These are phyloP conservation scores for Acanthamoeba royreba DNA, from an alignment of 208 protist genomes.

Conservation along the genomic window DNA sequence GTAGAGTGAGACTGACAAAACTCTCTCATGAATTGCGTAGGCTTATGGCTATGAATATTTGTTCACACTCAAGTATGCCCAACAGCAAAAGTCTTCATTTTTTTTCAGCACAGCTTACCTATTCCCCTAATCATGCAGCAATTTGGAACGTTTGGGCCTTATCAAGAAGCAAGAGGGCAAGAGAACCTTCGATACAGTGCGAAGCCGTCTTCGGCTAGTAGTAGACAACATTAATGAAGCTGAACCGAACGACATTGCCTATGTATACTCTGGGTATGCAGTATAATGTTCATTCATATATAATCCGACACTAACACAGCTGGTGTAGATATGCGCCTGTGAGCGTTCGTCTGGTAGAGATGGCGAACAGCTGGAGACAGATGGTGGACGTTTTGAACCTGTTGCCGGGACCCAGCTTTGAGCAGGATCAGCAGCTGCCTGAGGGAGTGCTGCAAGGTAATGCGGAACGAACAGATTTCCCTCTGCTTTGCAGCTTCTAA, in stretches of 20 bases:
- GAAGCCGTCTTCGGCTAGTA: conserved; percentile 44
- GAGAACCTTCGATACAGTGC: neutral
- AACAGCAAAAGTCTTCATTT: neutral
- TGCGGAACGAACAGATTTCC: neutral
- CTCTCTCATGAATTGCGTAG: neutral
- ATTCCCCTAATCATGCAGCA: conserved; percentile 45
- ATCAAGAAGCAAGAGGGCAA: conserved; percentile 51
- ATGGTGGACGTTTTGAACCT: neutral
- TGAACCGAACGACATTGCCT: conserved; percentile 70
- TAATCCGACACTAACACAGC: neutral
- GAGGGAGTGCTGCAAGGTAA: neutral
- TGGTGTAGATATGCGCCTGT: conserved; percentile 69
- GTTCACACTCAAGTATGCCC: conserved; percentile 61
- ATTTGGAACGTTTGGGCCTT: conserved; percentile 66
- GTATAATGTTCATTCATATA: neutral
- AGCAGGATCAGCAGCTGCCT: conserved; percentile 58
- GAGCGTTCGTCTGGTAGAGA: conserved; percentile 66
- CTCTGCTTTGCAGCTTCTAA: neutral
- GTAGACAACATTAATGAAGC: conserved; percentile 65
- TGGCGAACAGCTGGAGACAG: neutral
- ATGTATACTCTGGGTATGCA: conserved; percentile 66
- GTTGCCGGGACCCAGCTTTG: conserved; percentile 61
- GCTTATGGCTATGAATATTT: conserved; percentile 68
- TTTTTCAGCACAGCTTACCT: too few relatives aligned
- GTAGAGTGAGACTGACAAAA: too few relatives aligned